Evolutionary conservation across 1,284 basidiomycete genomes (phyloP).

Genomic region (Inonotus obliquus): DNA sequence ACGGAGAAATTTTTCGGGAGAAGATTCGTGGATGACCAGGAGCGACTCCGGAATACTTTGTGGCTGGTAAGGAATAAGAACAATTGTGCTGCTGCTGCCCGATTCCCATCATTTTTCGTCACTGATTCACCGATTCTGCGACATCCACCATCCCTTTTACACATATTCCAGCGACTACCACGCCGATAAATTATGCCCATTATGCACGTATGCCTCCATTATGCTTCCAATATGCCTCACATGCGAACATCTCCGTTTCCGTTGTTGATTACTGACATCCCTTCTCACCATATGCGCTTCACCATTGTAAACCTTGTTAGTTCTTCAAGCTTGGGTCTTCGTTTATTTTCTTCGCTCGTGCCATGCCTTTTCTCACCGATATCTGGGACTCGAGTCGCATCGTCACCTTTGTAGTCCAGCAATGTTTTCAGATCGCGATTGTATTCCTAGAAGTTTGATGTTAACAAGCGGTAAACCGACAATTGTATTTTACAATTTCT

Average conservation of each 20-base stretch:
- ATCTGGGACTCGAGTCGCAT: constrained; percentile 63
- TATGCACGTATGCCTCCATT: constrained; percentile 1
- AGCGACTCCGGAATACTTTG: background rate
- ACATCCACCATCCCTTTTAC: background rate
- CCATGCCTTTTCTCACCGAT: constrained; percentile 55
- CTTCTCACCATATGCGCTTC: constrained; percentile 77
- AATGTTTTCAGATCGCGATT: constrained; percentile 74
- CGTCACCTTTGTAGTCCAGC: constrained; percentile 64
- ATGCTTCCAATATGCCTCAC: background rate
- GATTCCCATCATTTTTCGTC: background rate
- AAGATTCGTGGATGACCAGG: background rate
- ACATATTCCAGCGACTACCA: background rate
- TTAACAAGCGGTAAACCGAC: background rate
- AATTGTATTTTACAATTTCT: constrained; percentile 22
- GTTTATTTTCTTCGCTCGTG: constrained; percentile 40
- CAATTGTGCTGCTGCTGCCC: background rate
- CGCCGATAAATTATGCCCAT: constrained; percentile 7
- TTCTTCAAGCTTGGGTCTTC: constrained; percentile 71
- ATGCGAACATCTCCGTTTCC: background rate
- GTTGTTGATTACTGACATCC: background rate
- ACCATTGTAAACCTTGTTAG: constrained; percentile 92
- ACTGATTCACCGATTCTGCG: background rate
- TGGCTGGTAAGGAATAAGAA: background rate
- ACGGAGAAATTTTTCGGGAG: background rate
- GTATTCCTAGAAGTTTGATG: constrained; percentile 49